Evolutionary conservation across 106 monocot genomes (phyloP).

Genomic region (Posidonia australis): DNA sequence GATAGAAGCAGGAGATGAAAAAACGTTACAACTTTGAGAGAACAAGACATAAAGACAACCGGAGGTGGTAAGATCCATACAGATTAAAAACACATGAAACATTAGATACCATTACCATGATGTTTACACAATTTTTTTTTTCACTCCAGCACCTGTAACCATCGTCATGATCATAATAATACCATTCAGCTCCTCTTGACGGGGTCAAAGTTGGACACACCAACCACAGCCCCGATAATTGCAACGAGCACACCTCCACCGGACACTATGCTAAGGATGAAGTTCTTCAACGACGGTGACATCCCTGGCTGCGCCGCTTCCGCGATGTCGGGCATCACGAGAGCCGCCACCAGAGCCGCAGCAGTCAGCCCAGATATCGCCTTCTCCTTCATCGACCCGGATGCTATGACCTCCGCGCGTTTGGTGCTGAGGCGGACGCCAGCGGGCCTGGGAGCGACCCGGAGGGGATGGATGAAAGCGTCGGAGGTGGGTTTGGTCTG

Average conservation of each 20-base stretch:
- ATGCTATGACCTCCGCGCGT: slow-evolving; percentile 1
- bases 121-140: too few relatives aligned
- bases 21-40: too few relatives aligned
- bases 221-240: slow-evolving; percentile 19
- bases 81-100: too few relatives aligned
- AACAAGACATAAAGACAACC: too few relatives aligned
- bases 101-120: too few relatives aligned
- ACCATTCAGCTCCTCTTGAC: slow-evolving; percentile 20
- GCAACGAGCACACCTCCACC: slow-evolving; percentile 18
- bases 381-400: too few relatives aligned
- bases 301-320: slow-evolving; percentile 28
- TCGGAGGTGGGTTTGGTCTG: too few relatives aligned
- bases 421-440: neutral
- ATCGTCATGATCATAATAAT: too few relatives aligned
- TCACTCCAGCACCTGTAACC: too few relatives aligned
- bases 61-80: too few relatives aligned
- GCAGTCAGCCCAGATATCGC: slow-evolving; percentile 22
- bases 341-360: slow-evolving; percentile 23
- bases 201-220: slow-evolving; percentile 29
- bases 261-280: slow-evolving; percentile 27
- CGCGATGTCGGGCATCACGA: slow-evolving; percentile 32
- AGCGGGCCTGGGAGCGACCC: neutral
- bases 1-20: too few relatives aligned
- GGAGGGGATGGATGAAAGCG: neutral
- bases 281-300: slow-evolving; percentile 29